Evolutionary conservation across 352 stramenopile genomes (phyloP).

Genomic region (Pythium periplocum): DNA sequence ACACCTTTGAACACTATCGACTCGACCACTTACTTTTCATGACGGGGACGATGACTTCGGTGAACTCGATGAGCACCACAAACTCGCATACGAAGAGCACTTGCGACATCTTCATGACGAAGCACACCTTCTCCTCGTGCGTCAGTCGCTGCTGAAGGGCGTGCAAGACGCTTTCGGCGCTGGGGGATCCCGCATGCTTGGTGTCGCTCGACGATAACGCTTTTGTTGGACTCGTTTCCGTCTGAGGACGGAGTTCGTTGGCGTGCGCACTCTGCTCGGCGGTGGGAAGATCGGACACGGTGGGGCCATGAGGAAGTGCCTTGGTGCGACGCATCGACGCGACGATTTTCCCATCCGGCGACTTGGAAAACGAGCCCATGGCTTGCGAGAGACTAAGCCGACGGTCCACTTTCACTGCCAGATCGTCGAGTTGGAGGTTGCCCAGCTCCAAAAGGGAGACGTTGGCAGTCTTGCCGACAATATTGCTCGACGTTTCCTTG

Average conservation of each 20-base stretch:
- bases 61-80: slow-evolving; percentile 5
- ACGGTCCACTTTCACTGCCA: neutral
- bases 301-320: too few species aligned
- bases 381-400: too few species aligned
- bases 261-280: neutral
- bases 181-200: neutral
- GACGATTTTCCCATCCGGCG: too few species aligned
- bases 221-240: neutral
- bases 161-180: neutral
- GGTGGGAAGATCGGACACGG: neutral
- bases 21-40: slow-evolving; percentile 1
- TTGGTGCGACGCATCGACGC: too few species aligned
- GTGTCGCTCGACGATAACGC: neutral
- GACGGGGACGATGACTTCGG: slow-evolving; percentile 1
- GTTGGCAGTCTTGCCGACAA: neutral
- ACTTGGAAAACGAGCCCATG: too few species aligned
- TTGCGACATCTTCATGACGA: neutral
- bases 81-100: slow-evolving; percentile 1
- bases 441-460: neutral
- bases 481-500: neutral
- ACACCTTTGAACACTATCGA: neutral
- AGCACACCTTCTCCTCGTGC: neutral
- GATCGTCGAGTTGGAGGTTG: neutral
- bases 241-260: too few species aligned
- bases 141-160: neutral